Conservation (phyloP, 768 basidiomycete genomes). For the Auricularia sp. region DNA sequence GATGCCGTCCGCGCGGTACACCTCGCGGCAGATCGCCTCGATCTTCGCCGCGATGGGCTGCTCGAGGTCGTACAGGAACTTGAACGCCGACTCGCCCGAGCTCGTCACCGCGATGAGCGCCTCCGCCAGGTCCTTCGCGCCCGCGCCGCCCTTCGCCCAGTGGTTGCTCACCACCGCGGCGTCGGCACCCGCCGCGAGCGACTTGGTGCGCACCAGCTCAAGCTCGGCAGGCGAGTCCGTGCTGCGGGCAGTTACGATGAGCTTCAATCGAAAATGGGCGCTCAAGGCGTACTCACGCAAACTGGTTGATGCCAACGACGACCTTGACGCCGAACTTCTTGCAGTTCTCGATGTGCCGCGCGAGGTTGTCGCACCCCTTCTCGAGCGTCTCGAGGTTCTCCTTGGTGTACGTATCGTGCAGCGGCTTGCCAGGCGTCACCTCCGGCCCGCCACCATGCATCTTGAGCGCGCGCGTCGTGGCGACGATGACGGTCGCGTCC, state of each 20-base stretch:
- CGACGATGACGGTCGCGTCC: constrained; percentile 91
- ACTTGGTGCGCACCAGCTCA: constrained; percentile 67
- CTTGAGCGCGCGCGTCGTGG: constrained; percentile 94
- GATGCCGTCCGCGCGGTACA: constrained; percentile 90
- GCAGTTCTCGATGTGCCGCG: constrained; percentile 88
- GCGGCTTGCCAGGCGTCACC: constrained; percentile 88
- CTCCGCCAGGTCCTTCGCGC: constrained; percentile 82
- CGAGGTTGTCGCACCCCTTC: constrained; percentile 87
- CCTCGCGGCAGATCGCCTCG: constrained; percentile 71
- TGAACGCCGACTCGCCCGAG: constrained; percentile 74
- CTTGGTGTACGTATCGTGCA: constrained; percentile 87
- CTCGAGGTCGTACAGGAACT: constrained; percentile 85
- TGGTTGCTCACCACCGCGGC: constrained; percentile 93
- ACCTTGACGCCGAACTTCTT: constrained; percentile 96
- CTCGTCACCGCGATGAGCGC: constrained; percentile 76
- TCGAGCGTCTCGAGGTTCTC: constrained; percentile 84
- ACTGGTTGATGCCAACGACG: constrained; percentile 90
- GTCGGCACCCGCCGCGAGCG: constrained; percentile 82
- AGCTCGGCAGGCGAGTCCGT: constrained; percentile 87
- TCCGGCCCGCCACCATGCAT: constrained; percentile 99
- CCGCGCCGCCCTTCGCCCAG: constrained; percentile 93
- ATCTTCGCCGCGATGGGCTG: constrained; percentile 85
- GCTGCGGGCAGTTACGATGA: constrained; percentile 26
- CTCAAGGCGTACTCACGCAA: constrained; percentile 53
- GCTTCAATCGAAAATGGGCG: neutral